These are phyloP conservation scores for Murraya koenigii DNA, from an alignment of 345 rosid species.

Conservation along the genomic window DNA sequence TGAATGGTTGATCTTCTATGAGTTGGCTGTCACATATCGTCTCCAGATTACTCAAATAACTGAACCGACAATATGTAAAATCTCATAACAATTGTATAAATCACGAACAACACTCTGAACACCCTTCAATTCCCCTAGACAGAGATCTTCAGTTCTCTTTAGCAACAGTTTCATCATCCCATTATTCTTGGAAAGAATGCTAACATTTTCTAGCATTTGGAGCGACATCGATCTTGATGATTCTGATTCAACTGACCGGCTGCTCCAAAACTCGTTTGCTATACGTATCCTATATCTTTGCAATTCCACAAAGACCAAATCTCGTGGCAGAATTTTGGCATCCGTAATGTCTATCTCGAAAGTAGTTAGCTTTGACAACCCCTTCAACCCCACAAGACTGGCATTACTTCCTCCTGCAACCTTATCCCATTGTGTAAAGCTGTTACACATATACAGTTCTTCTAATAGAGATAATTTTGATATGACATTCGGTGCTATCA, in stretches of 20 bases:
- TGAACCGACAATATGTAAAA: conserved; percentile 3
- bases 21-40: conserved; percentile 4
- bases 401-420: conserved; percentile 7
- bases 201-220: not conserved
- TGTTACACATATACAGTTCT: too few relatives aligned
- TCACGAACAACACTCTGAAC: not conserved
- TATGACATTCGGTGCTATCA: too few relatives aligned
- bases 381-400: conserved; percentile 21
- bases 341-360: conserved; percentile 6
- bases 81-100: not conserved
- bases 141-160: conserved; percentile 15
- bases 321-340: conserved; percentile 1
- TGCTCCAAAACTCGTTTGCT: not conserved
- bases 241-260: not conserved
- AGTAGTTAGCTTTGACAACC: conserved; percentile 3
- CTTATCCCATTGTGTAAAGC: too few relatives aligned
- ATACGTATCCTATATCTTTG: not conserved
- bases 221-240: conserved; percentile 2
- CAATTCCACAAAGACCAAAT: not conserved
- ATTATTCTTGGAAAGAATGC: not conserved
- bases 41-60: conserved; percentile 15
- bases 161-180: conserved; percentile 1
- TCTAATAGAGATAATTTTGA: too few relatives aligned
- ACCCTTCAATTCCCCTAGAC: conserved; percentile 2
- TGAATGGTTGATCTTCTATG: not conserved